Evolutionary conservation across 805 yeast genomes (phyloP).

Genomic region (Sungouiozyma intestinalis): DNA sequence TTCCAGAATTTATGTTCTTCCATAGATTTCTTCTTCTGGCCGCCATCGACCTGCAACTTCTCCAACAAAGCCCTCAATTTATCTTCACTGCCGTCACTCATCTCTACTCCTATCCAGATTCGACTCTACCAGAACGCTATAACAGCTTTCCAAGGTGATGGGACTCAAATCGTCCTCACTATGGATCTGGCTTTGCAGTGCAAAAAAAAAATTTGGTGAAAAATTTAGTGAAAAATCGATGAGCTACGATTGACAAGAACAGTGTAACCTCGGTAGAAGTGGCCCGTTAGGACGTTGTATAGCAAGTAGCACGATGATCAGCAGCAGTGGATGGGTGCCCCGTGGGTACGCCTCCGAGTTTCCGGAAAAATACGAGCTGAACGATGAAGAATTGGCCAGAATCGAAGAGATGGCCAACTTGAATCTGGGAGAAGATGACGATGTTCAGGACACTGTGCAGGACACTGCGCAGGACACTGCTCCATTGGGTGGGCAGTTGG

Average conservation of each 20-base stretch:
- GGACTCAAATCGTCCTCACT: neutral
- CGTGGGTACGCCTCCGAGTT: conserved; percentile 90
- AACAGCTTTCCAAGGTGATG: too few species aligned
- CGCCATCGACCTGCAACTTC: conserved; percentile 27
- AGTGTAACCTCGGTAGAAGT: neutral
- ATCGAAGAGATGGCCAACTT: conserved; percentile 76
- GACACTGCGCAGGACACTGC: conserved; percentile 22
- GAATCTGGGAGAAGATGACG: conserved; percentile 69
- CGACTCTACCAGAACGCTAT: too few species aligned
- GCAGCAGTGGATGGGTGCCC: conserved; percentile 93
- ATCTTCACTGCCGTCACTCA: conserved; percentile 16
- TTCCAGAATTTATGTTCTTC: conserved; percentile 94
- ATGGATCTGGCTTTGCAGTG: neutral
- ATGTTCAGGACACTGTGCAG: conserved; percentile 30
- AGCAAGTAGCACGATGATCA: conserved; percentile 46
- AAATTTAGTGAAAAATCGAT: neutral
- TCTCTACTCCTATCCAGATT: too few species aligned
- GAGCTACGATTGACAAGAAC: neutral
- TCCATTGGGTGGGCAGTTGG: conserved; percentile 41
- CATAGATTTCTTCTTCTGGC: conserved; percentile 48
- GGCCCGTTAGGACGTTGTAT: neutral
- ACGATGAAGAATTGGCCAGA: conserved; percentile 88
- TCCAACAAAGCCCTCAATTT: conserved; percentile 43
- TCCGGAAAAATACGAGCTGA: conserved; percentile 78
- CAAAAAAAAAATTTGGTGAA: neutral